A percentile compares a stretch with the other conserved stretches of the same genome.
Conservation (phyloP, 176 grass and related monocot species). For the Rhynchospora tenuis region DNA sequence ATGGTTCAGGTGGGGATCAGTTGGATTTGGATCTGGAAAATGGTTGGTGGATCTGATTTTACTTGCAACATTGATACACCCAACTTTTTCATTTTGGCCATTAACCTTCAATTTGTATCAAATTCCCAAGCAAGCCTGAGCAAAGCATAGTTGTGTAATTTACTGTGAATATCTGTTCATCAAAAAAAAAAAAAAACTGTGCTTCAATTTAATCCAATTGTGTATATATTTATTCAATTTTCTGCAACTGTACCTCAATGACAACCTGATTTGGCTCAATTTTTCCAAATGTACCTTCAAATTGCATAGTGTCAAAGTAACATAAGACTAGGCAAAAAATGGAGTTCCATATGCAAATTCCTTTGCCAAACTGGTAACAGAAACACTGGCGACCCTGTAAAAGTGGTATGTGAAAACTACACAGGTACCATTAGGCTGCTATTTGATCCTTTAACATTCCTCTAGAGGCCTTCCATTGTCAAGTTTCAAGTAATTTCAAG, state of each 20-base stretch:
- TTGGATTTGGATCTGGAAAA: background rate
- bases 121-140: no score
- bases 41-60: background rate
- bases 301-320: background rate
- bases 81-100: background rate
- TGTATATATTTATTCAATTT: background rate
- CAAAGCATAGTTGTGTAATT: background rate
- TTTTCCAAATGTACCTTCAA: background rate
- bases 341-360: background rate
- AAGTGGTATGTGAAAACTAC: background rate
- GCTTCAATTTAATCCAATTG: background rate
- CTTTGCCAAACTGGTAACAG: background rate
- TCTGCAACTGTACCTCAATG: background rate
- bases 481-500: background rate
- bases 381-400: background rate
- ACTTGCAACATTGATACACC: background rate
- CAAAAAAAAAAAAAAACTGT: no score
- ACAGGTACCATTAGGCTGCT: background rate
- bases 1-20: background rate
- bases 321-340: background rate
- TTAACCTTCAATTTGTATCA: no score
- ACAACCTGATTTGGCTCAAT: background rate
- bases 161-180: background rate
- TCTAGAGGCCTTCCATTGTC: background rate
- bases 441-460: background rate